Base-by-base conservation (phyloP, 768 basidiomycete species). In the Leucosporidium scottii region DNA sequence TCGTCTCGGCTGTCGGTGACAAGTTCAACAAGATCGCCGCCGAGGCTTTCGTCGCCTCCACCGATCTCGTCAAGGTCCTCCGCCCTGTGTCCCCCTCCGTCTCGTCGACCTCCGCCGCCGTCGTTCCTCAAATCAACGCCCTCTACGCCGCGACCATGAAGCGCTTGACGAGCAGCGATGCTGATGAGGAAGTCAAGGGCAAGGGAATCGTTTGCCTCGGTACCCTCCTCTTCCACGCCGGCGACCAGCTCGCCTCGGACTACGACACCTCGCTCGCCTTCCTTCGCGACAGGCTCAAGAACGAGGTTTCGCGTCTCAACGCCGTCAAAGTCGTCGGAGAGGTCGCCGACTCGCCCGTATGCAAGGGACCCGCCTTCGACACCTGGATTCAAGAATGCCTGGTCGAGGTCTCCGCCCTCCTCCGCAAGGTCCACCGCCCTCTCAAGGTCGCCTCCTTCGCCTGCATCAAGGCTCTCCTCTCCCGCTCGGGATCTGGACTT, bases 11-110 rank as follows among this genome's bases (percentile, higher is more conserved):
- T 15, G 81, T 90, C 57, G 80, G 80, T 25, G 93, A 98, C 78
- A 86, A 87, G 72, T 90, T 93, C 76, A 93, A 93, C 47, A 87
- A 91, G 67, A 84, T 97, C 67, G 87, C 86, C 8, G 86, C 91
- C 3, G 91, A 93, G 74, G 84, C 91, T 0, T 92, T 98, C 83
- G 85, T 85, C 48, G 88, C 87, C 2, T 91, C 91, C 74, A 91
- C 91, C 3, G 83, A 91, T 2, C 80, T 99, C 10, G 82, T 96
- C 36, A 86, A 84, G 69, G 83, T 89, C 3, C 79, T 88, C 49
- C 86, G 87, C 58, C 91, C 91, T 1, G 78, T 88, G 57, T 85
- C 85, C 70, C 68, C 74, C 0, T 28, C n/a, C 49, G 31, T 62
- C 73, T 8, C 75, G 73, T 50, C 76, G 73, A 15, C 68, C 77